Percentiles rank a stretch among this genome's conserved stretches.
Conservation (phyloP, 805 yeast species). For the Tetrapisispora pingtungensis region DNA sequence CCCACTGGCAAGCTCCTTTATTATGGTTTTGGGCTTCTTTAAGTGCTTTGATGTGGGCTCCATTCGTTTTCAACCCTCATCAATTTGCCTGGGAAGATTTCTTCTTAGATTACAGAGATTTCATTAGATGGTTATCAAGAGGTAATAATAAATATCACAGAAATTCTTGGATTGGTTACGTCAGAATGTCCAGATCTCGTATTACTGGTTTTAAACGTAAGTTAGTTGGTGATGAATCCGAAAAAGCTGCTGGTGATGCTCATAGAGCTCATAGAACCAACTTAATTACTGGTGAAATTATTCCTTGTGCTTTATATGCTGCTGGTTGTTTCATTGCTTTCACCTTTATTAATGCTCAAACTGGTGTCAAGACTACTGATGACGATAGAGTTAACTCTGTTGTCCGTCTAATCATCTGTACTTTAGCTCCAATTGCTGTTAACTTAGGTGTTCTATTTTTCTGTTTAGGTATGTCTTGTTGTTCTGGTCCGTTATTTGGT, state of each 20-base stretch:
- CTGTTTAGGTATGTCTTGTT: slow-evolving; percentile 79
- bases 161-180: slow-evolving; percentile 81
- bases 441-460: slow-evolving; percentile 77
- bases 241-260: slow-evolving; percentile 76
- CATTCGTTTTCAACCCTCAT: slow-evolving; percentile 94
- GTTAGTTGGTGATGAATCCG: slow-evolving; percentile 66
- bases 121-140: slow-evolving; percentile 82
- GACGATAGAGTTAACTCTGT: slow-evolving; percentile 53
- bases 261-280: slow-evolving; percentile 75
- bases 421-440: slow-evolving; percentile 85
- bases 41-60: slow-evolving; percentile 80
- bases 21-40: slow-evolving; percentile 96
- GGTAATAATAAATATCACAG: slow-evolving; percentile 85
- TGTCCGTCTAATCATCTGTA: slow-evolving; percentile 64
- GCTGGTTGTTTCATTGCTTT: slow-evolving; percentile 75
- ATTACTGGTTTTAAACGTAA: slow-evolving; percentile 74
- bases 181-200: slow-evolving; percentile 74
- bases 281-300: slow-evolving; percentile 56
- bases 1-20: slow-evolving; percentile 87
- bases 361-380: slow-evolving; percentile 52
- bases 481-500: slow-evolving; percentile 93
- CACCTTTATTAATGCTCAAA: slow-evolving; percentile 76
- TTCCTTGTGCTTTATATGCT: slow-evolving; percentile 63
- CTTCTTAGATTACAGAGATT: slow-evolving; percentile 93
- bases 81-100: slow-evolving; percentile 95